Percentiles rank a stretch among this genome's conserved stretches.
These are phyloP conservation scores for Zea luxurians DNA, from an alignment of 176 grass and related monocot genomes.

Conservation along the genomic window DNA sequence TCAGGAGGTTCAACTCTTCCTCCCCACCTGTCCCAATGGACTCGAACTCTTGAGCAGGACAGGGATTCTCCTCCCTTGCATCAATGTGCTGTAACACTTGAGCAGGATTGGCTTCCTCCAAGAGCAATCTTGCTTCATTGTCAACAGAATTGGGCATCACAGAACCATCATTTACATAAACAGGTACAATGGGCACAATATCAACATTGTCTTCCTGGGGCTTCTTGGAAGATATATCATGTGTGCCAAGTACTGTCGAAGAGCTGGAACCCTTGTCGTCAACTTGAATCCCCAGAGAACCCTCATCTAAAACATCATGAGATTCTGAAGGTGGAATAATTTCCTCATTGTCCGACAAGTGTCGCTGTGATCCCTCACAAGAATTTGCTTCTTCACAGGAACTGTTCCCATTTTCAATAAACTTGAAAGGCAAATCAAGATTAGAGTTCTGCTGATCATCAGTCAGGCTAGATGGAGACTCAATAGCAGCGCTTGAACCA, in stretches of 20 bases:
- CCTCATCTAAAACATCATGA: constrained; percentile 37
- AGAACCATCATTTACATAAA: constrained; percentile 31
- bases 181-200: constrained; percentile 12
- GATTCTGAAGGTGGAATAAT: constrained; percentile 30
- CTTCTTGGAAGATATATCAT: constrained; percentile 29
- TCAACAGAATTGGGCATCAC: constrained; percentile 1
- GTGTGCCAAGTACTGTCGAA: constrained; percentile 9
- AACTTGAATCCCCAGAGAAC: constrained; percentile 30
- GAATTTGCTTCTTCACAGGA: constrained; percentile 45
- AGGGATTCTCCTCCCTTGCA: constrained; percentile 8
- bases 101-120: constrained; percentile 42
- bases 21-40: constrained; percentile 33
- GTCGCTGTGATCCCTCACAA: constrained; percentile 42
- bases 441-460: constrained; percentile 45
- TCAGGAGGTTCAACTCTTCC: constrained; percentile 63
- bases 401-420: constrained; percentile 42
- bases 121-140: not conserved
- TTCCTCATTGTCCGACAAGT: constrained; percentile 54
- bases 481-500: constrained; percentile 42
- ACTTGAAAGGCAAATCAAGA: constrained; percentile 44
- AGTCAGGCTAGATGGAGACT: constrained; percentile 43
- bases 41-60: constrained; percentile 40
- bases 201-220: constrained; percentile 15
- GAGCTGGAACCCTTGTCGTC: constrained; percentile 21
- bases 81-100: constrained; percentile 11